Evolutionary conservation across 208 protist species (phyloP), one percentile per base, ranked within the genome.

Genomic region (Trypanosoma caninum): DNA sequence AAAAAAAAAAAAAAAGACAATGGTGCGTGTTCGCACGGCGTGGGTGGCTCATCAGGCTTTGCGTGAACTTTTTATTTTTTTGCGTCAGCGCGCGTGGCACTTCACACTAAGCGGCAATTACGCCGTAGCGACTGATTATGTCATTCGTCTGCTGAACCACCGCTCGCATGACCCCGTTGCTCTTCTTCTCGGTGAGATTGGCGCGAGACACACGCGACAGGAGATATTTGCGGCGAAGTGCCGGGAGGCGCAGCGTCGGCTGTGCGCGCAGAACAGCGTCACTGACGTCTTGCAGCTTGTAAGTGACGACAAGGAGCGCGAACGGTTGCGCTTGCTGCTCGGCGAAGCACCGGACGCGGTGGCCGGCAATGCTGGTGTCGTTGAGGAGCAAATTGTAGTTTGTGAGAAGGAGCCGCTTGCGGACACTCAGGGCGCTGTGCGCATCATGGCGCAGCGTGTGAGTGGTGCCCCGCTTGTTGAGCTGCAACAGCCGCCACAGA

Each of bases 51-150:
- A 62, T 30, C 55, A 80, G 33, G 57, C 84, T 11, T 50, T 54
- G 0, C 23, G 58, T 4, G 78, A 91, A 60, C 58, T 90, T 6
- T 72, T 89, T 23, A n/a, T 58, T 18, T 92, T 86, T 44, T 69
- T 94, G 10, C 77, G 68, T 0, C 64, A 74, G 33, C 78, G 84
- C 10, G 82, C 83, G 30, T 89, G 74, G 78, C 77, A 92, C 54
- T 91, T 82, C 76, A 35, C 76, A 0, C 28, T 65, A 1, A 55
- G 42, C 20, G 56, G 60, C 1, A 90, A 92, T 69, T 90, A 80
- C 53, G 84, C 84, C 8, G 69, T 94, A n/a, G 71, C 88, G 0
- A 74, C 84, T 2, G 88, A 94, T 63, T 94, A 92, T 66, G 67
- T 74, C 28, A 90, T 94, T 56, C 88, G 83, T 8, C 47, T 89